Base-by-base conservation (phyloP, 1,139 yeast species). In the Magnusiomyces clavatus region DNA sequence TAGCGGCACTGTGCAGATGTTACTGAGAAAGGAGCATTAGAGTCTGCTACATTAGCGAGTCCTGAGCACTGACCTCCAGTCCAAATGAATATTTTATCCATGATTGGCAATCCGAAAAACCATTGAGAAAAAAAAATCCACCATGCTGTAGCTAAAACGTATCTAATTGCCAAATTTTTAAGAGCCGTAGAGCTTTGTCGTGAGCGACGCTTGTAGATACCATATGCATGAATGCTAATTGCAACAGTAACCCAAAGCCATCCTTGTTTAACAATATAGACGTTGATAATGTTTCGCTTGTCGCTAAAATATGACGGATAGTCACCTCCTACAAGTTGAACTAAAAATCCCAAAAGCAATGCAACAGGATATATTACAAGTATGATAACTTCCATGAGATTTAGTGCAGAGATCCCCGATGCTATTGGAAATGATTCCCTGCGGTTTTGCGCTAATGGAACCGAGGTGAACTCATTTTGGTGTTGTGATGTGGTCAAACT, bases 191-290 rank as follows among this genome's bases (percentile, higher is more conserved):
- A n/a, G 24, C 36, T 36, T 8, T n/a, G 17, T 19, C 47, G 13
- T 14, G 45, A 19, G 3, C 44, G 35, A 8, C 50, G 36, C 12
- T 37, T 16, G 31, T 19, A 19, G 19, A 50, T 35, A 24, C 37
- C 43, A 11, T 17, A 41, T 12, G 36, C 47, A n/a, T 46, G 36
- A 41, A 39, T 17, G 12, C 43, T 55, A 41, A 53, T 77, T 5
- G 74, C 72, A 2, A 76, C 4, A 0, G 89, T 76, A 1, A 96
- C 89, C 97, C 97, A 92, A 14, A 81, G 76, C 98, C 98, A 92
- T 2, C 97, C 97, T 43, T 75, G 75, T 63, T 92, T 92, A 44
- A 90, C 96, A 65, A 92, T 86, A 3, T 77, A 50, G 37, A 76
- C 77, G 66, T 92, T 92, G 56, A 90, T 65, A 17, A 89, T 46